Conservation (phyloP, 257 asterid genomes). For the Thymus mandschuricus region DNA sequence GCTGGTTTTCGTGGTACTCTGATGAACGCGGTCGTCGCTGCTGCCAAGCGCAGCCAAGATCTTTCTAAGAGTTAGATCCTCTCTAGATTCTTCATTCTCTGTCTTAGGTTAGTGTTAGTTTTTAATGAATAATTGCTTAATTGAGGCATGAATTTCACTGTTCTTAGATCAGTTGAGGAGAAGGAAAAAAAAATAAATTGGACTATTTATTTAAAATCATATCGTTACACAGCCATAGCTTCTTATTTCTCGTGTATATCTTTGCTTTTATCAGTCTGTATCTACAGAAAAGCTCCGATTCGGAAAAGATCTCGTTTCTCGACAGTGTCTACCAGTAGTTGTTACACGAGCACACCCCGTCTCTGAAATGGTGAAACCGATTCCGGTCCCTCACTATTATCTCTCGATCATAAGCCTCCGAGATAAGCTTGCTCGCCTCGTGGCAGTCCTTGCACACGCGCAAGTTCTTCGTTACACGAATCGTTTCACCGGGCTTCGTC, state of each 20-base stretch:
- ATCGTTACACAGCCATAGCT: not conserved
- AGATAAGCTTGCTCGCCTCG: conserved; percentile 66
- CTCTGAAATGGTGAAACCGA: conserved; percentile 74
- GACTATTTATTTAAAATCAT: not conserved
- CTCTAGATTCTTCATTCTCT: not conserved
- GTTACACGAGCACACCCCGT: conserved; percentile 75
- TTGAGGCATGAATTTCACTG: not conserved
- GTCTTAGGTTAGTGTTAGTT: not conserved
- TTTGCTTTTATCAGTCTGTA: not conserved
- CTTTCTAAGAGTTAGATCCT: conserved; percentile 58
- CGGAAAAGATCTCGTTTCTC: not conserved
- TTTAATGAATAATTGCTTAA: conserved; percentile 10
- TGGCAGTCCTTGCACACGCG: conserved; percentile 86
- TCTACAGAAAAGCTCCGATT: not conserved
- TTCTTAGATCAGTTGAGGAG: conserved; percentile 8
- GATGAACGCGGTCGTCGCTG: conserved; percentile 96
- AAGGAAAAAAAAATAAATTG: not conserved
- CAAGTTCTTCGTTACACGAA: conserved; percentile 77
- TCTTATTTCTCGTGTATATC: not conserved
- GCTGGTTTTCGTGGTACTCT: conserved; percentile 82
- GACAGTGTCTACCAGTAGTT: conserved; percentile 58
- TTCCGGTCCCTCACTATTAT: conserved; percentile 79
- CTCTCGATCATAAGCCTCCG: conserved; percentile 62
- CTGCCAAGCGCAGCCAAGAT: conserved; percentile 81
- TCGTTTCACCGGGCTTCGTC: conserved; percentile 57